These are phyloP conservation scores for Inga oerstediana DNA, from an alignment of 306 rosid species.

Conservation along the genomic window DNA sequence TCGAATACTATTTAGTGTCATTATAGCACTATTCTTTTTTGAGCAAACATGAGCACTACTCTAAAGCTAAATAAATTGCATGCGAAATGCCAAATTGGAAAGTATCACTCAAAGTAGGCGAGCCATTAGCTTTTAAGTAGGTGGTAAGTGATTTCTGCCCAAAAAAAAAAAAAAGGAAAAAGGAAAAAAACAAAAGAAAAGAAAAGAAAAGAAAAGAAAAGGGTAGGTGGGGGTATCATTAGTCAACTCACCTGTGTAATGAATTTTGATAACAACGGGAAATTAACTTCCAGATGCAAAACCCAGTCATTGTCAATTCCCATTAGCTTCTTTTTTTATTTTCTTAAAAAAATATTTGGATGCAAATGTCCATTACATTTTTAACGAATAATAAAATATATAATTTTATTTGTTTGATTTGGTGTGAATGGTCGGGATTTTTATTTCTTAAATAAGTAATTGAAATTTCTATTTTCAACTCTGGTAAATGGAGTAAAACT, in stretches of 20 bases:
- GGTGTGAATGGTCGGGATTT: too few relatives aligned
- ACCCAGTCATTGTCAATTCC: neutral
- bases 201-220: neutral
- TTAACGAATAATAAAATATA: too few relatives aligned
- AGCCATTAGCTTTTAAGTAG: neutral
- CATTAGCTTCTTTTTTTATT: too few relatives aligned
- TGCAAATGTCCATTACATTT: neutral
- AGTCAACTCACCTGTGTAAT: neutral
- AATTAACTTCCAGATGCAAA: neutral
- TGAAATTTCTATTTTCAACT: too few relatives aligned
- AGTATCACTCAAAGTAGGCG: neutral
- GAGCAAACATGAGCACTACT: too few relatives aligned
- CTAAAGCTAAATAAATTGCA: neutral
- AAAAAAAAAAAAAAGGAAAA: neutral
- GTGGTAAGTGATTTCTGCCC: neutral
- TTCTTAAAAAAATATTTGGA: neutral
- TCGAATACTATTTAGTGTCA: too few relatives aligned
- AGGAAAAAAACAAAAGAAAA: neutral
- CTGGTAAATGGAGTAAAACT: too few relatives aligned
- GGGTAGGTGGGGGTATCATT: neutral
- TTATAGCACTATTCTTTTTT: too few relatives aligned
- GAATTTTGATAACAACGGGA: neutral
- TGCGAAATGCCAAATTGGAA: neutral
- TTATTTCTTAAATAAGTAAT: too few relatives aligned
- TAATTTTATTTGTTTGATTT: too few relatives aligned